Evolutionary conservation across 1,284 basidiomycete species (phyloP).

Genomic region (Schizophyllum commune): DNA sequence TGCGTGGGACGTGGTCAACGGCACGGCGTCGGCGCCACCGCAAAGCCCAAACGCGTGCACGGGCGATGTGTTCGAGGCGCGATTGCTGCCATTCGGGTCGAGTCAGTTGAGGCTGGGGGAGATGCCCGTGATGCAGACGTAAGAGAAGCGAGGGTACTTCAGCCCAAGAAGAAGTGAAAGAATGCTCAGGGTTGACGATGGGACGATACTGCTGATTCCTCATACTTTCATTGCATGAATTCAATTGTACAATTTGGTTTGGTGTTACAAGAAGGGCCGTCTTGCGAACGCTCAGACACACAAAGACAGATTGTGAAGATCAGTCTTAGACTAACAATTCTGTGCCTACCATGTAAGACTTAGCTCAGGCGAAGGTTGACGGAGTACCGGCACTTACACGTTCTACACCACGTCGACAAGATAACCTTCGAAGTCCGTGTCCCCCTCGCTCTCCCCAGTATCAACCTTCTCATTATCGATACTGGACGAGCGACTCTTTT

Average conservation of each 20-base stretch:
- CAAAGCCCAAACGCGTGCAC: slow-evolving; percentile 24
- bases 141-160: not conserved
- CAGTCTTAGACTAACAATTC: not conserved
- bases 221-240: too few relatives aligned
- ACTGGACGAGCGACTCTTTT: not conserved
- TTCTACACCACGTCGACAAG: not conserved
- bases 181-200: not conserved
- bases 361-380: not conserved
- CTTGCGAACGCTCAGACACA: too few relatives aligned
- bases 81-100: slow-evolving; percentile 29
- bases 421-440: not conserved
- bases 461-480: not conserved
- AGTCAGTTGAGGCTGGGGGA: slow-evolving; percentile 31
- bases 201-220: too few relatives aligned
- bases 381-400: not conserved
- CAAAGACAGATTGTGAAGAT: too few relatives aligned
- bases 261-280: too few relatives aligned
- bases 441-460: not conserved
- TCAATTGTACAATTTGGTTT: too few relatives aligned
- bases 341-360: not conserved
- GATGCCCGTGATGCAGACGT: slow-evolving; percentile 25
- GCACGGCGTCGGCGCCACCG: slow-evolving; percentile 28
- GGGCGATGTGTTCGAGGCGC: slow-evolving; percentile 23
- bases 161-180: not conserved
- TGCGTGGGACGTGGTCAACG: slow-evolving; percentile 23